Evolutionary conservation across 2,329 filamentous ascomycete genomes (phyloP), one percentile per base, ranked within the genome.

Genomic region (Pseudomassariella vexata): DNA sequence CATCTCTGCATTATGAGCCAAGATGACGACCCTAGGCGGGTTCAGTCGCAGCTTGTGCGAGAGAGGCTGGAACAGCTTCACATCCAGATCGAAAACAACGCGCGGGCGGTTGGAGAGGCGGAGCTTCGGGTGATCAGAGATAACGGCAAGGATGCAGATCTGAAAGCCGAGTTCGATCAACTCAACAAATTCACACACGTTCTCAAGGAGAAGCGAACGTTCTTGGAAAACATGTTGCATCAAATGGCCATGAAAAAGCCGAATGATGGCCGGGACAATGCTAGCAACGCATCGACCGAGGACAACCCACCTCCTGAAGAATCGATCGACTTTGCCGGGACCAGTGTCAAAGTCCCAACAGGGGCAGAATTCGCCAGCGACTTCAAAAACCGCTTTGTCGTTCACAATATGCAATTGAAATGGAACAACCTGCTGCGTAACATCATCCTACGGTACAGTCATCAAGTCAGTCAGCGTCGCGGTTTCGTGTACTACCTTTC

Each of bases 401-500:
- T 98, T 32, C 92, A 98, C 66, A 98, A 98, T 49, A 76, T 94
- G 54, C 92, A 98, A 51, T 66, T 98, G 36, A 98, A 98, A 59
- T 98, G 92, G 92, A 96, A 95, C 63, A 98, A 98, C 48, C 77
- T 89, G 9, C 63, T 98, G 22, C 79, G 92, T 37, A 96, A 98
- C 52, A 95, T 95, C 49, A 92, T 98, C 30, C 73, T 98, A 24
- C 85, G 92, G 16, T 98, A 98, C 56, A 94, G 92, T 41, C 92
- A 98, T 53, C 92, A 98, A 65, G 92, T 94, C 49, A 88, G 89
- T 54, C 94, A 98, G 60, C 77, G 92, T 31, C 80, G 92, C 45
- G 94, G 92, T 32, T 96, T 98, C 52, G 82, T 98, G 19, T 98
- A 98, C 63, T 98, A 98, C 60, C 82, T 96, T 63, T 96, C 94